Percentiles rank a stretch among this genome's conserved stretches.
These are phyloP conservation scores for Coelastrella sp. DNA, from an alignment of 139 green algal genomes.

Conservation along the genomic window DNA sequence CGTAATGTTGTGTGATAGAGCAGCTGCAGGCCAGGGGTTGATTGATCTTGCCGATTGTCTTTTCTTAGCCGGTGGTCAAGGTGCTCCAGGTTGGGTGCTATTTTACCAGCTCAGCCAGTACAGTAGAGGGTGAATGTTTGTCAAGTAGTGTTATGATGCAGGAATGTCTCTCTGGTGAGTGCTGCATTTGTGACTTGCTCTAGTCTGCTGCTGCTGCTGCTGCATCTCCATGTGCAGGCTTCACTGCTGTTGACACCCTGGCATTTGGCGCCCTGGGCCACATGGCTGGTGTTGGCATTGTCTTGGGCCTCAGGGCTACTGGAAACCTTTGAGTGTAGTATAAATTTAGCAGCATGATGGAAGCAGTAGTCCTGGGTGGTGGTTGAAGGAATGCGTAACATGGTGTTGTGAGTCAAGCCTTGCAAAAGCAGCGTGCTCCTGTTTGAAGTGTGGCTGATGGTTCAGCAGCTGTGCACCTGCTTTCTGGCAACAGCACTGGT, in stretches of 20 bases:
- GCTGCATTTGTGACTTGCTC: neutral
- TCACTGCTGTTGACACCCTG: slow-evolving; percentile 92
- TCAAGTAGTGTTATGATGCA: neutral
- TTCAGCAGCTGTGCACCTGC: no score
- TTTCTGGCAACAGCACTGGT: no score
- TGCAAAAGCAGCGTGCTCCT: no score
- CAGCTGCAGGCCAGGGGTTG: no score
- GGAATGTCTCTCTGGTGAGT: neutral
- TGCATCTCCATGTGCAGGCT: slow-evolving; percentile 67
- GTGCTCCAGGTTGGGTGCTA: no score
- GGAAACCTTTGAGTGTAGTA: slow-evolving; percentile 23
- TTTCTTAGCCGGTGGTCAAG: no score
- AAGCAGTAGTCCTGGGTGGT: neutral
- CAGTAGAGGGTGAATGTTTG: neutral
- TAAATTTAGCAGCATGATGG: neutral
- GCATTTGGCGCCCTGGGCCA: slow-evolving; percentile 86
- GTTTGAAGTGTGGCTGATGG: no score
- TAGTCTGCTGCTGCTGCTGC: neutral
- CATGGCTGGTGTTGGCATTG: slow-evolving; percentile 80
- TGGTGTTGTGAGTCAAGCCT: no score
- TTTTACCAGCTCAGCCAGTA: neutral
- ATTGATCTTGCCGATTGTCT: no score
- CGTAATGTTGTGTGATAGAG: no score
- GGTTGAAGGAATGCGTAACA: neutral
- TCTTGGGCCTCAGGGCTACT: slow-evolving; percentile 75